Percentiles rank a stretch among this genome's conserved stretches.
These are phyloP conservation scores for Yueomyces sp. DNA, from an alignment of 1,139 yeast species.

Conservation along the genomic window DNA sequence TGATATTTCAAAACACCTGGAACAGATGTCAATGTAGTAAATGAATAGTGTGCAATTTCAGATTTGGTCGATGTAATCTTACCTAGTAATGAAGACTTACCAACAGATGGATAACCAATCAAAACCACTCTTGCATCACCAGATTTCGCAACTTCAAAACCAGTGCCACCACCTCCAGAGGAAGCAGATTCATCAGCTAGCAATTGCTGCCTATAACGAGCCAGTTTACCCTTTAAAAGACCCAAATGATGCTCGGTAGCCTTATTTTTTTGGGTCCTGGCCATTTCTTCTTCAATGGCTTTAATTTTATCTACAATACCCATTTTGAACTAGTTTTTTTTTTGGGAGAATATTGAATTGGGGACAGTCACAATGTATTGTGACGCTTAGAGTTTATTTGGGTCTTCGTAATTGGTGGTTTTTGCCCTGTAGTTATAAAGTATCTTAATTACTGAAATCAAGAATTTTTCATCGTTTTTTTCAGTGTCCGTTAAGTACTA, in stretches of 20 bases:
- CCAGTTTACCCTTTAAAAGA: constrained; percentile 82
- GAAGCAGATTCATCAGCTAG: constrained; percentile 81
- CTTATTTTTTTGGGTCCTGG: constrained; percentile 92
- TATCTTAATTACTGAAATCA: too few species aligned
- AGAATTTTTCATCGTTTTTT: too few species aligned
- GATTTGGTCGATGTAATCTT: constrained; percentile 88
- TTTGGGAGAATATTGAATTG: too few species aligned
- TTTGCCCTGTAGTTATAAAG: too few species aligned
- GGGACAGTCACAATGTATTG: too few species aligned
- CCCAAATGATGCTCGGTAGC: constrained; percentile 98
- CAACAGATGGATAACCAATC: constrained; percentile 96
- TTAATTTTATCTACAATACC: constrained; percentile 58
- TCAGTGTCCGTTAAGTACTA: too few species aligned
- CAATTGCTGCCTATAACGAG: constrained; percentile 84
- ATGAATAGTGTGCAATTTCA: constrained; percentile 89
- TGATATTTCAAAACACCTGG: constrained; percentile 91
- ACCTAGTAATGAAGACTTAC: constrained; percentile 80
- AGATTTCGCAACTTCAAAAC: constrained; percentile 89
- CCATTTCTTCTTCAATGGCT: constrained; percentile 85
- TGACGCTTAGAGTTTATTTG: too few species aligned
- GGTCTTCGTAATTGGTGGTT: too few species aligned
- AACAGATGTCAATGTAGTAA: constrained; percentile 91
- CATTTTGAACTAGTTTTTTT: constrained; percentile 9
- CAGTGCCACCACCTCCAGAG: constrained; percentile 59
- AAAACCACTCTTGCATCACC: constrained; percentile 95